phyloP scores from a whole-genome alignment of 2,329 filamentous ascomycete species.

The Alternaria arbusti region DNA sequence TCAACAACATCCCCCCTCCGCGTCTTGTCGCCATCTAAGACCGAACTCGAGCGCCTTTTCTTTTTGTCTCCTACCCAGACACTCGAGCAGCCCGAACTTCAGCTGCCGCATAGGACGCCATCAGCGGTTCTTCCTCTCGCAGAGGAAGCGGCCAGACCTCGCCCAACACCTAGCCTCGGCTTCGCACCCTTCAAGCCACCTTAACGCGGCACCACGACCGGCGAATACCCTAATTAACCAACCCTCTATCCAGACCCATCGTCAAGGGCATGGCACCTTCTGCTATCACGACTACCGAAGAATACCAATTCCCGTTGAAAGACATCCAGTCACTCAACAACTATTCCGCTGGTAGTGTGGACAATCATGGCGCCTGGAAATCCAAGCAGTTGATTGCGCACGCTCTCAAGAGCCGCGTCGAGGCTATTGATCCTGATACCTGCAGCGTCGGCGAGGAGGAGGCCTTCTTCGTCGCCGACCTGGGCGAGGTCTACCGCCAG shows the following conservation, averaged over 20 bases:
- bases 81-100: slow-evolving; percentile 68
- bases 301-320: slow-evolving; percentile 51
- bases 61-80: slow-evolving; percentile 52
- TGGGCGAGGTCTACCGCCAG: slow-evolving; percentile 98
- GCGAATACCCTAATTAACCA: slow-evolving; percentile 14
- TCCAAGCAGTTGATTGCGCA: slow-evolving; percentile 84
- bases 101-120: slow-evolving; percentile 99
- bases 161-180: slow-evolving; percentile 82
- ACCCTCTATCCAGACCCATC: slow-evolving; percentile 31
- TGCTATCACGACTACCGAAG: slow-evolving; percentile 60
- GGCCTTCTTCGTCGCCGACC: slow-evolving; percentile 96
- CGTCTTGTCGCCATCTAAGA: slow-evolving; percentile 43
- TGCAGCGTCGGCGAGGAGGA: slow-evolving; percentile 95
- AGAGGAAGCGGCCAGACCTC: slow-evolving; percentile 98
- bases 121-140: slow-evolving; percentile 98
- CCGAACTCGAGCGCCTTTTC: slow-evolving; percentile 51
- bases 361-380: slow-evolving; percentile 58
- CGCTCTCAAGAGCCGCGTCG: slow-evolving; percentile 84
- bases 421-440: slow-evolving; percentile 81
- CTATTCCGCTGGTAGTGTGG: slow-evolving; percentile 42
- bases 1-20: slow-evolving; percentile 58
- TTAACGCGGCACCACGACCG: slow-evolving; percentile 66
- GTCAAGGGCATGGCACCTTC: slow-evolving; percentile 74
- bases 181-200: slow-evolving; percentile 94
- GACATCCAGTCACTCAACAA: slow-evolving; percentile 37